These are phyloP conservation scores for Globisporangium nunn DNA, from an alignment of 352 stramenopile species.

Conservation along the genomic window DNA sequence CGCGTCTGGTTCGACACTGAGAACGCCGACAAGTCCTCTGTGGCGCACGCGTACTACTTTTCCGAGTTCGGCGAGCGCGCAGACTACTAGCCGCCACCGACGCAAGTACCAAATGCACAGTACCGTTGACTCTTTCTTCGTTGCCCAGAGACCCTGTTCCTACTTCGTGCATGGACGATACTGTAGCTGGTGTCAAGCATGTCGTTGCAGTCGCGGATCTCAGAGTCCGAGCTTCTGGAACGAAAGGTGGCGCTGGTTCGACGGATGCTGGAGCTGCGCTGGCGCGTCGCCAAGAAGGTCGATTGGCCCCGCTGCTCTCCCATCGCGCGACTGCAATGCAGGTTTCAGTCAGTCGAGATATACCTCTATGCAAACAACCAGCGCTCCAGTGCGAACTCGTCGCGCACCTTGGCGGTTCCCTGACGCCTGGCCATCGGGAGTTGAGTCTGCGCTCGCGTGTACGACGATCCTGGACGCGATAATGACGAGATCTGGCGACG, in stretches of 20 bases:
- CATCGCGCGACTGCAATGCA: slow-evolving; percentile 36
- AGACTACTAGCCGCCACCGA: slow-evolving; percentile 18
- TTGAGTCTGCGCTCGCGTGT: slow-evolving; percentile 55
- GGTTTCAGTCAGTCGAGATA: neutral
- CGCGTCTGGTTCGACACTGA: slow-evolving; percentile 67
- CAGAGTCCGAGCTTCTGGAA: slow-evolving; percentile 50
- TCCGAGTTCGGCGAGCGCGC: slow-evolving; percentile 61
- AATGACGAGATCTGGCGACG: slow-evolving; percentile 55
- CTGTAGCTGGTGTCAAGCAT: too few relatives aligned
- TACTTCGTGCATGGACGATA: too few relatives aligned
- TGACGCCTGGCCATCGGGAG: slow-evolving; percentile 34
- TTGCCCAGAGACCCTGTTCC: neutral
- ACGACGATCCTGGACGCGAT: slow-evolving; percentile 67
- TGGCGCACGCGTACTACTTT: slow-evolving; percentile 69
- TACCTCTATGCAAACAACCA: neutral
- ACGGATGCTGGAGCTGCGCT: slow-evolving; percentile 15
- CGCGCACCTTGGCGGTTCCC: slow-evolving; percentile 36
- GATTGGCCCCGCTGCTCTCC: slow-evolving; percentile 33
- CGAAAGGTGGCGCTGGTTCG: slow-evolving; percentile 54
- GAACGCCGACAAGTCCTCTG: slow-evolving; percentile 44
- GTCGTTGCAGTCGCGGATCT: neutral
- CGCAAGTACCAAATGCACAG: neutral
- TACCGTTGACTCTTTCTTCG: neutral
- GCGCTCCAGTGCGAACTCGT: too few relatives aligned
- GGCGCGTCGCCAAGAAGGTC: slow-evolving; percentile 52